Conservation (phyloP, 2,329 filamentous ascomycete genomes). For the Exophiala viscosa region DNA sequence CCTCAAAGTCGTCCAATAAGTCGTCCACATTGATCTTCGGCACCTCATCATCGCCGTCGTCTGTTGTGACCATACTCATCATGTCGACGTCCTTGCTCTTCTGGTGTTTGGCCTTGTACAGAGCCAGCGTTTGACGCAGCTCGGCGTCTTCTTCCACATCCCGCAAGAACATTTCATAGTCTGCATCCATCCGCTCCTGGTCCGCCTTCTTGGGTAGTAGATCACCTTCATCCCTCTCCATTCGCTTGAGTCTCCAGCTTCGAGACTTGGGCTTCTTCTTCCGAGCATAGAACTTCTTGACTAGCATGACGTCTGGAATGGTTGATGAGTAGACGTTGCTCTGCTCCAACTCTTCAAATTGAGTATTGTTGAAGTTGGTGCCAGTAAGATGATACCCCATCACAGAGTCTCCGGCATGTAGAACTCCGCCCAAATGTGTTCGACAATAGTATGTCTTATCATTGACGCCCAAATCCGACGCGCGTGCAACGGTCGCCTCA, state of each 20-base stretch:
- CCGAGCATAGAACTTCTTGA: constrained; percentile 94
- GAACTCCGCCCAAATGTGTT: constrained; percentile 80
- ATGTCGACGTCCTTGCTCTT: constrained; percentile 51
- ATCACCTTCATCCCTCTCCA: constrained; percentile 85
- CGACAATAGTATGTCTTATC: constrained; percentile 84
- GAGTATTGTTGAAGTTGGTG: constrained; percentile 85
- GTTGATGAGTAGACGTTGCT: constrained; percentile 70
- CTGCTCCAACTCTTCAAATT: constrained; percentile 77
- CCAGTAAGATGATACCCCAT: constrained; percentile 91
- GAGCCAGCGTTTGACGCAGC: constrained; percentile 72
- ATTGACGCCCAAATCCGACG: constrained; percentile 80
- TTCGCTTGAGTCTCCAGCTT: constrained; percentile 92
- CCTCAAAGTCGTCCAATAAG: constrained; percentile 88
- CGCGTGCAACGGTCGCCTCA: constrained; percentile 82
- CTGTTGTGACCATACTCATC: constrained; percentile 50
- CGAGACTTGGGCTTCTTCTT: constrained; percentile 78
- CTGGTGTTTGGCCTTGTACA: constrained; percentile 70
- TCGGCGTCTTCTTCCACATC: constrained; percentile 96
- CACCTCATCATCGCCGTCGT: constrained; percentile 60
- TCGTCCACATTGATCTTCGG: constrained; percentile 75
- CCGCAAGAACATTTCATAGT: constrained; percentile 95
- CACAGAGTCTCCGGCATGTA: constrained; percentile 85
- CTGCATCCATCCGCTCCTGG: constrained; percentile 80
- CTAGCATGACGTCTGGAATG: constrained; percentile 87
- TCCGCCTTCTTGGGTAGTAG: constrained; percentile 82